Conservation (phyloP, 169 alveolate genomes). For the Theileria equi region DNA sequence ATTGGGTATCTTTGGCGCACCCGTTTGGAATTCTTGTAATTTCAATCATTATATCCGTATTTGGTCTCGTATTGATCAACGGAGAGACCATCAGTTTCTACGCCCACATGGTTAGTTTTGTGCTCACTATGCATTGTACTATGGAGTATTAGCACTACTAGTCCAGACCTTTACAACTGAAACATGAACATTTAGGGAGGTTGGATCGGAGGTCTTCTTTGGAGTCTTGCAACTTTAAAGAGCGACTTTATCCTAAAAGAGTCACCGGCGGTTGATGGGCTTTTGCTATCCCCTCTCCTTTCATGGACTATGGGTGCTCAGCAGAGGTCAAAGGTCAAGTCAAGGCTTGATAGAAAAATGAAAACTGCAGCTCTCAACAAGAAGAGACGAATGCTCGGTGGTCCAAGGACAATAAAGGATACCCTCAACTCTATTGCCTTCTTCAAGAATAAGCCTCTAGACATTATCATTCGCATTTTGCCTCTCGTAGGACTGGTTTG, state of each 20-base stretch:
- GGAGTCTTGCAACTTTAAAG: constrained; percentile 78
- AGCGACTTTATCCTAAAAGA: constrained; percentile 71
- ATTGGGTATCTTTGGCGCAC: not conserved
- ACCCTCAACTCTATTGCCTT: not conserved
- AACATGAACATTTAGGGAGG: constrained; percentile 67
- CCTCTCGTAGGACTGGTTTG: not conserved
- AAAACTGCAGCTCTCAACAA: too few species aligned
- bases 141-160: constrained; percentile 67
- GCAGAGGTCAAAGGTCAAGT: too few species aligned
- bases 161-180: constrained; percentile 74
- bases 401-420: too few species aligned
- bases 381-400: too few species aligned
- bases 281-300: constrained; percentile 52
- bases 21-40: constrained; percentile 58
- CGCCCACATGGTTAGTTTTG: not conserved
- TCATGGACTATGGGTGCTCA: not conserved
- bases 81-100: constrained; percentile 55
- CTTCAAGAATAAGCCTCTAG: constrained; percentile 1
- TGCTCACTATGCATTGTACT: constrained; percentile 59
- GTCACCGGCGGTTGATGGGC: constrained; percentile 61
- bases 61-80: constrained; percentile 62
- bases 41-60: constrained; percentile 78
- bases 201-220: constrained; percentile 76
- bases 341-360: too few species aligned
- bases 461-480: not conserved